Conservation (phyloP, 768 basidiomycete genomes). For the Pulveroboletus frians region DNA sequence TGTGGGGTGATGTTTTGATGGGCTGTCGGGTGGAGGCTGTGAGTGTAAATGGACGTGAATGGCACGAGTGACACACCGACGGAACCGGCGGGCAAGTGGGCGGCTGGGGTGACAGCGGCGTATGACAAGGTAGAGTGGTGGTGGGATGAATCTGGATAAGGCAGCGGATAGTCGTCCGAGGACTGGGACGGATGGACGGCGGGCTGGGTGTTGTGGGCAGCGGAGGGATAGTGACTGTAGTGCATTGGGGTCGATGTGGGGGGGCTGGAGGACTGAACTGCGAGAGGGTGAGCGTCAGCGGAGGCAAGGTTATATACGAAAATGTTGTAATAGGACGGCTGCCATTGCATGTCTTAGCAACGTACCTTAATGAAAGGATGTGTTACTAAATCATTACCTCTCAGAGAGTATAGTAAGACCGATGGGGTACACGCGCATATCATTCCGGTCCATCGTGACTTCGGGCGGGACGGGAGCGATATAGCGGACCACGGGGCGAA, state of each 20-base stretch:
- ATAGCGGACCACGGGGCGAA: constrained; percentile 21
- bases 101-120: constrained; percentile 21
- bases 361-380: constrained; percentile 35
- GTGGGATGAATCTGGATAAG: constrained; percentile 25
- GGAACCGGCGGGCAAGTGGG: constrained; percentile 17
- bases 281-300: constrained; percentile 9
- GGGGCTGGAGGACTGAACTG: constrained; percentile 3
- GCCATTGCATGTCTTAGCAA: constrained; percentile 33
- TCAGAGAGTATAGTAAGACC: constrained; percentile 30
- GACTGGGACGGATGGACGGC: constrained; percentile 18
- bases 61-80: constrained; percentile 24
- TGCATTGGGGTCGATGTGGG: constrained; percentile 20
- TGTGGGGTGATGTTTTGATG: constrained; percentile 15
- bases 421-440: constrained; percentile 32
- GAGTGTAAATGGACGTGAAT: constrained; percentile 3
- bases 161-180: constrained; percentile 16
- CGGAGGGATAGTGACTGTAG: constrained; percentile 23
- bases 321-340: constrained; percentile 32
- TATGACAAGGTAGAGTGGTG: constrained; percentile 23
- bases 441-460: constrained; percentile 32
- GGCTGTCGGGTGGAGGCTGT: constrained; percentile 15
- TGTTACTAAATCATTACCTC: constrained; percentile 37
- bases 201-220: constrained; percentile 15
- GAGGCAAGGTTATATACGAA: constrained; percentile 30
- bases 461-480: constrained; percentile 28